Percentiles rank a stretch among this genome's conserved stretches.
Conservation (phyloP, 352 stramenopile genomes). For the Pythium periplocum region DNA sequence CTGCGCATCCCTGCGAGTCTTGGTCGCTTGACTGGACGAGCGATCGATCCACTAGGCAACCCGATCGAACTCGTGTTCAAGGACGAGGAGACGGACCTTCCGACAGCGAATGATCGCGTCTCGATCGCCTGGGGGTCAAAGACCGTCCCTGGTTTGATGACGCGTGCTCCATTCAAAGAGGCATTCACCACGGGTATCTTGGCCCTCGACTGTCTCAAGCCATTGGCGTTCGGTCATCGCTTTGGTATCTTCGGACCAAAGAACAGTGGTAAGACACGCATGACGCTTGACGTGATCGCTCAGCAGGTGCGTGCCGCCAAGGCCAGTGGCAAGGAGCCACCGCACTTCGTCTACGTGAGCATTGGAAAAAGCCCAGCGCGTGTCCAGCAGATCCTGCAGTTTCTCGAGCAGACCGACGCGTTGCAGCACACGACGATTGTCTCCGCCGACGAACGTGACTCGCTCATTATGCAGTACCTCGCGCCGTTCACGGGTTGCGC, state of each 20-base stretch:
- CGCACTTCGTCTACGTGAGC: slow-evolving; percentile 75
- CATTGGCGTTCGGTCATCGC: slow-evolving; percentile 62
- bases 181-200: slow-evolving; percentile 59
- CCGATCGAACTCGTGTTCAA: slow-evolving; percentile 20
- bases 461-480: slow-evolving; percentile 74
- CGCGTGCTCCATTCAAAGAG: slow-evolving; percentile 38
- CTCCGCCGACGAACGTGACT: slow-evolving; percentile 55
- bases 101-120: slow-evolving; percentile 26
- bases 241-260: slow-evolving; percentile 58
- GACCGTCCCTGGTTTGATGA: slow-evolving; percentile 62
- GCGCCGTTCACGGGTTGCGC: slow-evolving; percentile 75
- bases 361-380: slow-evolving; percentile 52
- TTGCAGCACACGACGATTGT: slow-evolving; percentile 65
- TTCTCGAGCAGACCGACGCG: slow-evolving; percentile 33
- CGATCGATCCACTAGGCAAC: slow-evolving; percentile 48
- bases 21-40: slow-evolving; percentile 33
- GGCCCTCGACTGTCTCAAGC: slow-evolving; percentile 75
- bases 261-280: slow-evolving; percentile 68
- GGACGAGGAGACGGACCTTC: not conserved
- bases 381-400: slow-evolving; percentile 61
- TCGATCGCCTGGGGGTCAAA: slow-evolving; percentile 49
- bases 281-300: slow-evolving; percentile 62
- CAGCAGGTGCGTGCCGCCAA: slow-evolving; percentile 41
- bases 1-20: slow-evolving; percentile 45
- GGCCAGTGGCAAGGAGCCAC: slow-evolving; percentile 22